phyloP scores from a whole-genome alignment of 441 rosid species.

The Lepidium campestre region DNA sequence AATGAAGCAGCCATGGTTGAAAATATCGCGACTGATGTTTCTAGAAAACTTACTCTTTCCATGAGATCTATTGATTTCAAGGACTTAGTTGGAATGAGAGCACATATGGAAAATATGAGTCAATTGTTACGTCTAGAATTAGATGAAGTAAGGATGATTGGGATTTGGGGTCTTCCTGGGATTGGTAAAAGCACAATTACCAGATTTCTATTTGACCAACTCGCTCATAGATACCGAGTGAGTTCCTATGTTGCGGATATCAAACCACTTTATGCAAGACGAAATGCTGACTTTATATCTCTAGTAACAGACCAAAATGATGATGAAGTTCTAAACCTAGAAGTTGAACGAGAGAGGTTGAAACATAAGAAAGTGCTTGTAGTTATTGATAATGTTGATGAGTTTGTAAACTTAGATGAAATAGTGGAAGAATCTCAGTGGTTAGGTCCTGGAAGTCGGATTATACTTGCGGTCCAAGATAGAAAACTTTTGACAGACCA shows the following conservation, averaged over 20 bases:
- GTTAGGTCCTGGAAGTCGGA: not conserved
- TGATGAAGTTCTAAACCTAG: not conserved
- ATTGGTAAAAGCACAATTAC: constrained; percentile 23
- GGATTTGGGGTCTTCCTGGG: constrained; percentile 19
- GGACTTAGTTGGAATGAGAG: constrained; percentile 4
- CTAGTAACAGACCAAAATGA: not conserved
- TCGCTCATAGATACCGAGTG: not conserved
- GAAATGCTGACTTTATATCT: not conserved
- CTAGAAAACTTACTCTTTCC: not conserved
- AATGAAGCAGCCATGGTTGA: constrained; percentile 10
- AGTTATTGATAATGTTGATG: constrained; percentile 24
- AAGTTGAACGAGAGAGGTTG: constrained; percentile 11
- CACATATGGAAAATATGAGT: constrained; percentile 1
- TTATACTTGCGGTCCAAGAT: not conserved
- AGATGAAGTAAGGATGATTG: constrained; percentile 11
- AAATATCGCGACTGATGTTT: not conserved
- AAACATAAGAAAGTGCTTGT: not conserved
- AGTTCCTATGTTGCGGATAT: not conserved
- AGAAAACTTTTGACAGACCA: constrained; percentile 3
- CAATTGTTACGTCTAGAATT: not conserved
- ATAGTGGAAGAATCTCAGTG: not conserved
- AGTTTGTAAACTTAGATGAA: constrained; percentile 3
- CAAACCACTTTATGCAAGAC: not conserved
- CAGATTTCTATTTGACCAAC: not conserved
- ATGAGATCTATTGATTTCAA: not conserved